Evolutionary conservation across 108 stramenopile species (phyloP), one percentile per base, ranked within the genome.

Genomic region (Poteriospumella lacustris): DNA sequence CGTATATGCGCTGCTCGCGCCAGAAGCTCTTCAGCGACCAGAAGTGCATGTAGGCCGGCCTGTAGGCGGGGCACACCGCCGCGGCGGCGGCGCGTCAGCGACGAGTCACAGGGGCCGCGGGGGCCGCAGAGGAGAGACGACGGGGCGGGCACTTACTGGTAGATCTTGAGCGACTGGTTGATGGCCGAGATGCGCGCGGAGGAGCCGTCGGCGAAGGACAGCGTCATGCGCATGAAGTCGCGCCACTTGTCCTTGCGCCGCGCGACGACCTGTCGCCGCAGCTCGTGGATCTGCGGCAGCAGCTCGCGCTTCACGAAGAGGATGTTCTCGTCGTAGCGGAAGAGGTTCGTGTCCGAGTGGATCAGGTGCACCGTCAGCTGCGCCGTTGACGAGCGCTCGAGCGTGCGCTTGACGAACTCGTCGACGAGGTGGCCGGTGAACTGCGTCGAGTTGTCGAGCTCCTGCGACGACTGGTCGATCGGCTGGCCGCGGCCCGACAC

Each of bases 1-100:
- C 87, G 39, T 87, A 88, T 47, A 98, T 89, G 44, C 88, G 89
- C 3, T 80, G 82, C 75, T 92, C 91, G 77, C 95, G 92, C 97
- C 97, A 98, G 83, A 96, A 95, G 0, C 92, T 92, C 80, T 98
- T 96, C 69, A 98, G 91, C 82, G 94, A 92, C 91, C 90, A 91
- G 80, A 93, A 91, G 84, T 98, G 95, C 78, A 93, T 90, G 81
- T 90, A 96, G n/a, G 83, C 87, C 0, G 97, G 97, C 2, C 89
- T 83, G 36, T 3, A 64, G 36, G 36, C 28, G 9, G 9, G 9
- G 3, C 5, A 19, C 15, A 3, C 36, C 33, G 31, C 36, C 31
- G 28, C 28, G 19, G 47, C 47, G 19, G 9, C 15, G 47, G 15
- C 19, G 47, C 19, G 47, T 9, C 47, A 52, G 19, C 19, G 47